Base-by-base conservation (phyloP, 192 early-diverging fungal genomes). In the Mortierella alpina region DNA sequence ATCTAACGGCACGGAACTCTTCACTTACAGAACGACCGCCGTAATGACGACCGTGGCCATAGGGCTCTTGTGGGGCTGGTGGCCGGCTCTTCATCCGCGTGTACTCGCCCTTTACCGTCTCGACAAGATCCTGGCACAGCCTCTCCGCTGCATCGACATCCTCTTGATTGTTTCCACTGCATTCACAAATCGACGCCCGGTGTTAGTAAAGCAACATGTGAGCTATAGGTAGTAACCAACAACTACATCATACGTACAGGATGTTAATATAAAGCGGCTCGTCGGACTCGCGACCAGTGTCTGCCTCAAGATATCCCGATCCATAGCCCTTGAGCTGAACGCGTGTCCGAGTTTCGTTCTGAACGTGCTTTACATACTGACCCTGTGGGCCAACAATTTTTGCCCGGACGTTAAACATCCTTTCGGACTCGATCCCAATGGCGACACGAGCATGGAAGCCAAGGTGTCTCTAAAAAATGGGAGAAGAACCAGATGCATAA, bases 201-300 rank as follows among this genome's bases (percentile, higher is more conserved):
- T 3, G 31, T 31, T 31, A 31, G 31, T 31, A 31, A 31, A 31
- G 31, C 15, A 7, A 40, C n/a, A 22, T 48, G 14, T 1, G 17
- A n/a, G 42, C 13, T 20, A 59, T 12, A 17, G 45, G 70, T 63
- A 10, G 4, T 48, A 47, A 41, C 57, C 18, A 51, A 15, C 42
- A 39, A 48, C 2, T 44, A 67, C 15, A 42, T 20, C 0, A 11
- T 17, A 82, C 89, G 80, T 86, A 94, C 90, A 92, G 88, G 17
- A 97, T 91, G 72, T 93, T 89, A 41, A 97, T 87, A 70, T 95
- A 91, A 66, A 97, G 86, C 7, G 93, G 90, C 66, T 97, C 96
- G 22, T 87, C 83, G 8, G 92, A 76, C 52, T 95, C 95, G 7
- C 81, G 66, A 5, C 89, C 90, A 4, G 90, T 86, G 0, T 73